Conservation (phyloP, 257 asterid genomes). For the Forsythia suspensa region DNA sequence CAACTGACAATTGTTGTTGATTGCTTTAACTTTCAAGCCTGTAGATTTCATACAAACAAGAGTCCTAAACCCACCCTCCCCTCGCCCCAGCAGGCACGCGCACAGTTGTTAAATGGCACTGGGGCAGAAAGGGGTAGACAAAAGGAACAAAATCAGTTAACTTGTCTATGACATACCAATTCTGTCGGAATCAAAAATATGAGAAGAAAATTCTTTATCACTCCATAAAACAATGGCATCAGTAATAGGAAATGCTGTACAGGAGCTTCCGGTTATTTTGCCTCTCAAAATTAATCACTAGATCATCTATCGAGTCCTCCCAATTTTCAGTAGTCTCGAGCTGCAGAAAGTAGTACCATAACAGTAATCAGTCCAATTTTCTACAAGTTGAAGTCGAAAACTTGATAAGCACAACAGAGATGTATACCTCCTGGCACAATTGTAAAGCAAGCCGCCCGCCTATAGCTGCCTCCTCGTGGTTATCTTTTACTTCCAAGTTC, state of each 20-base stretch:
- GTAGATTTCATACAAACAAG: too few species aligned
- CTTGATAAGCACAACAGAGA: background rate
- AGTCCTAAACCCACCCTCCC: too few species aligned
- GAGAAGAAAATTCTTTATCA: too few species aligned
- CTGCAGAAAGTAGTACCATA: conserved; percentile 37
- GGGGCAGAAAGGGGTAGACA: too few species aligned
- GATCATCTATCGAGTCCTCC: conserved; percentile 78
- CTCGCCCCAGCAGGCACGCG: too few species aligned
- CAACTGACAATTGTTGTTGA: too few species aligned
- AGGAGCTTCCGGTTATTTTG: conserved; percentile 71
- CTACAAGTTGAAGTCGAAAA: background rate
- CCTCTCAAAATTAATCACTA: conserved; percentile 72
- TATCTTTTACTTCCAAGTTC: conserved; percentile 95
- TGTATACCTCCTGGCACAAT: conserved; percentile 78
- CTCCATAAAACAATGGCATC: conserved; percentile 5
- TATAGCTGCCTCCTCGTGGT: conserved; percentile 96
- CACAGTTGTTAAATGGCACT: too few species aligned
- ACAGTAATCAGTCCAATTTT: conserved; percentile 12
- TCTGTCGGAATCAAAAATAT: too few species aligned
- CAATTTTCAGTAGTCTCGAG: conserved; percentile 64
- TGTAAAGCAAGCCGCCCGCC: conserved; percentile 87
- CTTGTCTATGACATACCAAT: too few species aligned
- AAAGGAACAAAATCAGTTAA: too few species aligned
- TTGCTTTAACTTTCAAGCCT: too few species aligned
- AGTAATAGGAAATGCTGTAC: conserved; percentile 73